Percentiles rank a stretch among this genome's conserved stretches.
Evolutionary conservation across 148 eudicot species (phyloP).

Genomic region (Mesembryanthemum crystallinum): DNA sequence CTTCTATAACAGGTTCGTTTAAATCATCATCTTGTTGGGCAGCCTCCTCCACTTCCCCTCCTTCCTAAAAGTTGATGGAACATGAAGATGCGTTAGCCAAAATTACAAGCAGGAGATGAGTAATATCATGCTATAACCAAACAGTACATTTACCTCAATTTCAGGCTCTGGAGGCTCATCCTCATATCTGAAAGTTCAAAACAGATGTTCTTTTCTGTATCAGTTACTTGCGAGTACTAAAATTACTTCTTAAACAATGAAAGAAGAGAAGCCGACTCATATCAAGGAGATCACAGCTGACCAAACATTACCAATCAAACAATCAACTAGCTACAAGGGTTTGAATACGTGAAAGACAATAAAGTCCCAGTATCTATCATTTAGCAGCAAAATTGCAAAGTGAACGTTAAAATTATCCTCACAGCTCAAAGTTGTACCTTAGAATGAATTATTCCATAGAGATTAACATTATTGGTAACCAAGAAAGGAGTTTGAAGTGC

Average conservation of each 20-base stretch:
- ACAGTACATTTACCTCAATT: conserved; percentile 33
- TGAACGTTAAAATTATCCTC: not conserved
- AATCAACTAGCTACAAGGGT: not conserved
- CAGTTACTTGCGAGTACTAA: not conserved
- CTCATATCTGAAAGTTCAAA: conserved; percentile 37
- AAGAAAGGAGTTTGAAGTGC: no score
- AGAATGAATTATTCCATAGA: not conserved
- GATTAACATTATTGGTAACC: not conserved
- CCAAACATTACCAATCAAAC: not conserved
- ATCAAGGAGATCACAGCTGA: not conserved
- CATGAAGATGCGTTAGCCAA: not conserved
- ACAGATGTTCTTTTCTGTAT: not conserved
- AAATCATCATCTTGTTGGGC: conserved; percentile 56
- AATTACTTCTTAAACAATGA: not conserved
- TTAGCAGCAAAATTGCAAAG: not conserved
- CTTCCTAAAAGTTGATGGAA: conserved; percentile 43
- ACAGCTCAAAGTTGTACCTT: not conserved
- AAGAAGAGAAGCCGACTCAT: not conserved
- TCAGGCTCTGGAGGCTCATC: conserved; percentile 58
- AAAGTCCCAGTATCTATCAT: not conserved
- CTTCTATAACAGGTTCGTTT: conserved; percentile 61
- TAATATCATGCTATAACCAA: not conserved
- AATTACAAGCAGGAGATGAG: not conserved
- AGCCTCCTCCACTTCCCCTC: conserved; percentile 56
- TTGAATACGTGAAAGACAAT: no score